These are phyloP conservation scores for Volvox reticuliferus DNA, from an alignment of 139 green algal species.

Conservation along the genomic window DNA sequence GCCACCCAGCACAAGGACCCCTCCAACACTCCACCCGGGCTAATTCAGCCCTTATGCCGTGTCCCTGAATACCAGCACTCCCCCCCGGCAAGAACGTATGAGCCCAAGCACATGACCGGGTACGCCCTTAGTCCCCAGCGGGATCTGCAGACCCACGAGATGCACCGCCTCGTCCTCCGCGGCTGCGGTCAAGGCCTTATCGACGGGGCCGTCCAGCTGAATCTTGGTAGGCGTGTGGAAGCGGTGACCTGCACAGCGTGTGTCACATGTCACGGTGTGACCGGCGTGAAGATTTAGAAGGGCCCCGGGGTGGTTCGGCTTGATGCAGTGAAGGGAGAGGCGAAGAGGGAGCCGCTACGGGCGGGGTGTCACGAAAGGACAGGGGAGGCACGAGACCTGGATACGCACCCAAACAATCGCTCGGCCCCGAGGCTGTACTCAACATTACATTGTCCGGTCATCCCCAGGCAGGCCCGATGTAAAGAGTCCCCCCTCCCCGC, in stretches of 20 bases:
- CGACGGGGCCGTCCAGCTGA: slow-evolving; percentile 49
- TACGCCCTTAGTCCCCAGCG: slow-evolving; percentile 32
- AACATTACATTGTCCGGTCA: too few species aligned
- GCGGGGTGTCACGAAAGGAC: too few species aligned
- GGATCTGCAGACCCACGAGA: slow-evolving; percentile 49
- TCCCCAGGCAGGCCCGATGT: too few species aligned
- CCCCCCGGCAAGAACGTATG: slow-evolving; percentile 48
- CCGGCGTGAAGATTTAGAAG: background rate
- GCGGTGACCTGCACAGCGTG: slow-evolving; percentile 8
- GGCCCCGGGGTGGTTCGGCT: background rate
- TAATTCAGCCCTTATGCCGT: background rate
- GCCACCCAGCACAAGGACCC: too few species aligned
- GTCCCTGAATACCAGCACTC: slow-evolving; percentile 57
- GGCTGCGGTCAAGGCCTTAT: slow-evolving; percentile 22
- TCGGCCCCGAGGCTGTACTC: too few species aligned
- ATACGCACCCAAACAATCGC: too few species aligned
- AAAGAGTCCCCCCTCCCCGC: background rate
- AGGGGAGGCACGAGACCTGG: too few species aligned
- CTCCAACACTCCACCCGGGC: too few species aligned
- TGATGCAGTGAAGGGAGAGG: background rate
- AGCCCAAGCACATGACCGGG: slow-evolving; percentile 39
- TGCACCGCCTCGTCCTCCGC: slow-evolving; percentile 35
- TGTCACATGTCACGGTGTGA: background rate
- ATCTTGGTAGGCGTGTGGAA: slow-evolving; percentile 33
- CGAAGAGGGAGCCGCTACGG: background rate